Evolutionary conservation across 345 rosid species (phyloP).

Genomic region (Tarenaya hassleriana): DNA sequence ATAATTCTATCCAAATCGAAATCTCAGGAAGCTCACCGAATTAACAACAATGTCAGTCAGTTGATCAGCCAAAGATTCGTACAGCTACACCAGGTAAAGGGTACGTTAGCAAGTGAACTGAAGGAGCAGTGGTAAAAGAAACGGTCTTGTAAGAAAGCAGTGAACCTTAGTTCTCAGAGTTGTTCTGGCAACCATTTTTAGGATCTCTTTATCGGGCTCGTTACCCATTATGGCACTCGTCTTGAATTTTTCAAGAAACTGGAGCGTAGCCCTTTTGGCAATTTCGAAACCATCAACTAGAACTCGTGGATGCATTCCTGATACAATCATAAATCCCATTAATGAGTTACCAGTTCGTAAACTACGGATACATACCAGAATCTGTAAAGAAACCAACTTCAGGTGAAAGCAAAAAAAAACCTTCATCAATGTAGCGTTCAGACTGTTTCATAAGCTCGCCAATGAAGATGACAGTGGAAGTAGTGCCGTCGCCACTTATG

Average conservation of each 20-base stretch:
- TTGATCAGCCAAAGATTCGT: constrained; percentile 90
- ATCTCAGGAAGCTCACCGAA: constrained; percentile 44
- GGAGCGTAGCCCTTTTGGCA: constrained; percentile 91
- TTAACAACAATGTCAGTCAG: constrained; percentile 84
- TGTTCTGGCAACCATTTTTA: constrained; percentile 97
- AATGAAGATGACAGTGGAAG: constrained; percentile 87
- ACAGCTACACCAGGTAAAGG: constrained; percentile 40
- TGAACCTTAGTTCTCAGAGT: constrained; percentile 86
- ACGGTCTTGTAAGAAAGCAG: neutral
- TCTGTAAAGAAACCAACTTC: neutral
- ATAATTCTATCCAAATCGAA: constrained; percentile 1
- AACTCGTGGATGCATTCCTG: constrained; percentile 99
- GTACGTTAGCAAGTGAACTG: constrained; percentile 8
- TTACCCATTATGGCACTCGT: constrained; percentile 91
- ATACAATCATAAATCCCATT: constrained; percentile 7
- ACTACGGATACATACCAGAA: neutral
- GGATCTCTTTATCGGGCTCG: constrained; percentile 92
- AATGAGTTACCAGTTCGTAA: constrained; percentile 6
- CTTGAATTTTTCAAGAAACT: constrained; percentile 86
- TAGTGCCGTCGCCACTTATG: constrained; percentile 94
- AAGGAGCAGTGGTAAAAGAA: constrained; percentile 4
- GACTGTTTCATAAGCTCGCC: constrained; percentile 98
- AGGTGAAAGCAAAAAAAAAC: constrained; percentile 36
- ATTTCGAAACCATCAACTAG: constrained; percentile 96
- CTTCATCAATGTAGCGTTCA: constrained; percentile 95